Percentiles rank a stretch among this genome's conserved stretches.
Conservation (phyloP, 352 stramenopile species). For the Paralagenidium karlingii region DNA sequence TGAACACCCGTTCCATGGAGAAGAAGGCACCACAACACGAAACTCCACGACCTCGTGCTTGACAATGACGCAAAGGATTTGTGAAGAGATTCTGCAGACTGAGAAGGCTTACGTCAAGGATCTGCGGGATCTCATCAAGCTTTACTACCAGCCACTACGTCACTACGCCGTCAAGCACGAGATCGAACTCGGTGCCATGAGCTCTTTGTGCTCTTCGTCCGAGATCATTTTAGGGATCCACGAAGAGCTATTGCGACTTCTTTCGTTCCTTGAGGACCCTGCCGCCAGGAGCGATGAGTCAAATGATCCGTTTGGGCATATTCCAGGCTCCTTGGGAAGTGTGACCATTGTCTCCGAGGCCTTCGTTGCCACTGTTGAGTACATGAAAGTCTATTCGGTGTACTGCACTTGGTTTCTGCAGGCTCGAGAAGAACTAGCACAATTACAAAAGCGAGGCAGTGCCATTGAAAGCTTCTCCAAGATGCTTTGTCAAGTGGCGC, state of each 20-base stretch:
- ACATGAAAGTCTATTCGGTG: conserved; percentile 60
- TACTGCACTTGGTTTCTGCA: conserved; percentile 39
- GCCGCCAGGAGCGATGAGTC: not conserved
- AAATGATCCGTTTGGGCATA: conserved; percentile 5
- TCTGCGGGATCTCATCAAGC: conserved; percentile 10
- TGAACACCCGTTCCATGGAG: not conserved
- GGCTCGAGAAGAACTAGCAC: conserved; percentile 33
- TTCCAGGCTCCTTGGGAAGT: conserved; percentile 9
- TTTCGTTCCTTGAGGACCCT: too few relatives aligned
- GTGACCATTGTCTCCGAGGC: conserved; percentile 11
- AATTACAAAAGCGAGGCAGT: conserved; percentile 17
- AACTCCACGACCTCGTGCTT: too few relatives aligned
- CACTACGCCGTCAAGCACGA: conserved; percentile 9
- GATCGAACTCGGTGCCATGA: conserved; percentile 15
- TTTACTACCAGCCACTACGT: conserved; percentile 20
- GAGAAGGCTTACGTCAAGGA: conserved; percentile 15
- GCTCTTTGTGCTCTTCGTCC: conserved; percentile 13
- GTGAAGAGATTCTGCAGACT: conserved; percentile 16
- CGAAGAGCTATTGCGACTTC: conserved; percentile 14
- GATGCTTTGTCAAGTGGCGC: conserved; percentile 6
- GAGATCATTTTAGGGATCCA: conserved; percentile 21
- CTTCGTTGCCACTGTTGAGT: conserved; percentile 33
- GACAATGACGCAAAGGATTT: conserved; percentile 10
- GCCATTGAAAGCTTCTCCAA: too few relatives aligned
- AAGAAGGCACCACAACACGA: not conserved